Evolutionary conservation across 139 green algal genomes (phyloP), one percentile per base, ranked within the genome.

Genomic region (Coccomyxa sp.): DNA sequence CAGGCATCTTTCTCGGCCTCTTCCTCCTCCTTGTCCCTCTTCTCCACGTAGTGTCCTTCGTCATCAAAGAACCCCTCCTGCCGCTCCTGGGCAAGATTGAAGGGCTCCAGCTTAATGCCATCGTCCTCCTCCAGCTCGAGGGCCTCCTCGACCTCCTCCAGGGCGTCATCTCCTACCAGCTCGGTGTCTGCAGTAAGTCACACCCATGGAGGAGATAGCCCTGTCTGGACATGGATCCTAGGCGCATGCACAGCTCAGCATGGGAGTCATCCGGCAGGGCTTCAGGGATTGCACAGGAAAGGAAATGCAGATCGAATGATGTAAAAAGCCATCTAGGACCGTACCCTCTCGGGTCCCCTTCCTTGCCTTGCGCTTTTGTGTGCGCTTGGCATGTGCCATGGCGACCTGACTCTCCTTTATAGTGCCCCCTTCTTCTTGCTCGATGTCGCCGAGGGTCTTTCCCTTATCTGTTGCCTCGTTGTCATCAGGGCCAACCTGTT

Each of bases 11-110:
- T 84, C 29, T 78, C 64, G 18, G 37, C 85, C 24, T 83, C 85
- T 29, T 88, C 85, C 44, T 88, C 82, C 34, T 84, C 85, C 39
- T 89, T 83, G 33, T 81, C 81, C 31, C 88, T 87, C 8, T 82
- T 73, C 54, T 92, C 81, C 24, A 95, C 86, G 81, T 93, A 95
- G 78, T 92, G 90, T 7, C 90, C 91, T 6, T 87, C 81, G 18
- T 92, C 90, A 44, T 95, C 91, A 81, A 96, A 95, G 77, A 88
- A 83, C 10, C 92, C 92, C 8, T 86, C 82, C 39, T 86, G 73
- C 0, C 90, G 84, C 81, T 96, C 92, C 75, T 89, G 82, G 0
- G 70, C 80, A 44, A 96, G 75, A 80, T 96, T 94, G 70, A 96
- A 96, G 7, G 86, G 87, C 76, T 92, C 89, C 44, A 93, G 79